Base-by-base conservation (phyloP, 495 filamentous ascomycete genomes). In the Thermothielavioides terrestris region DNA sequence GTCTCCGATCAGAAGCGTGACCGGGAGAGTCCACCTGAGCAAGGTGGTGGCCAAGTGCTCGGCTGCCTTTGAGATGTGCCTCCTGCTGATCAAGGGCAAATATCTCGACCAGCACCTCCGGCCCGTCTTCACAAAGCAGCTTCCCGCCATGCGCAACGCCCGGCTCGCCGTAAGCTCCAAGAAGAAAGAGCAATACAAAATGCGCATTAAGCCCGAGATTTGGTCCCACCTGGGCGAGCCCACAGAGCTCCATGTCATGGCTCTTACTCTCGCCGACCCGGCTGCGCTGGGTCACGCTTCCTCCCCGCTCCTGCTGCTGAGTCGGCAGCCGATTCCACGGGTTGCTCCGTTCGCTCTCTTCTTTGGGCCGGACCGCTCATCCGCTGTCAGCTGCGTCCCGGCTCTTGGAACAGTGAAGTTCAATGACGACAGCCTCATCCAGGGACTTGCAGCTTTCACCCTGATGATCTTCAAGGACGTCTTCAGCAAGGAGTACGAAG, bases 111-210 rank as follows among this genome's bases (percentile, higher is more conserved):
- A 78, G 6, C 66, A 88, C 57, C 73, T 96, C 8, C 71, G 81
- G 43, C 86, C 92, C 0, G 79, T 77, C 3, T 86, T 85, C 48
- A 80, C 76, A 21, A 91, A 85, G 55, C 72, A 79, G 34, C 68
- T 90, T 2, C 90, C 88, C 3, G 78, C 73, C 6, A 95, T 95
- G 88, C 77, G 88, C 36, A 97, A 97, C 65, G 89, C 94, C 1
- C 77, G 79, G n/a, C 69, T 98, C 12, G 89, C 94, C 0, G 71
- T 96, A 37, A 84, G 81, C 49, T 81, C 77, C 22, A 89, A 86
- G 51, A 88, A 85, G 58, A 79, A 73, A 31, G 77, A 77, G 17
- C 69, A 79, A 38, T 98, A 97, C 59, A 63, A 58, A 8, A 92
- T 91, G 85, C 77, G 77, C 10, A 72, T 77, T 31, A 97, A 97